Evolutionary conservation across 805 yeast genomes (phyloP), one percentile per base, ranked within the genome.

Genomic region (Soucietia sequanensis): DNA sequence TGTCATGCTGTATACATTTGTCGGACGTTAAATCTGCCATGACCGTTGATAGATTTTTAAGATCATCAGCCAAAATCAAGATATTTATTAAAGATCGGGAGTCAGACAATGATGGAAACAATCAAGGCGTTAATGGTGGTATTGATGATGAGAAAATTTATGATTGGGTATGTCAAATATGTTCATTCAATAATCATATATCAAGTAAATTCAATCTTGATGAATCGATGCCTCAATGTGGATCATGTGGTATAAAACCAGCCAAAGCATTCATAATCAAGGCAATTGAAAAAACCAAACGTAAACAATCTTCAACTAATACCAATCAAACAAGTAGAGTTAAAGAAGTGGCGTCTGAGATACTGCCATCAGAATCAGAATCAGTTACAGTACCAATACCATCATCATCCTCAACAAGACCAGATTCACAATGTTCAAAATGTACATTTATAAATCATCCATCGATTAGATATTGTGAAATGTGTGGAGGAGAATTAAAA

Each of bases 391-490:
- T 8, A 15, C 17, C 17, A 12, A 13, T 13, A 12, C 12, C 19
- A 9, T 5, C 30, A 5, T 16, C 35, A 12, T 14, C 32, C 23
- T 12, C 30, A 23, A 19, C 23, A 18, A 12, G 27, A 27, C 14
- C 23, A 16, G 12, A 8, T 12, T 13, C 30, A 24, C 69, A 63
- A 41, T 76, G 82, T 40, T 70, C 73, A 0, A 60, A 56, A 31
- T 86, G 95, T 47, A 86, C 98, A 0, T 91, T 89, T 50, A 62
- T 78, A 9, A 93, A 91, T 54, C 96, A 90, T 56, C 84, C 89
- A 0, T 77, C 85, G 2, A 66, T 91, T 68, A 59, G 69, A 23
- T 70, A 68, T 42, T 91, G 99, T 58, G 99, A 91, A 57, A 73
- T 93, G 52, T 91, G 98, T 62, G 96, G 96, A 0, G 67, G 81